phyloP scores from a whole-genome alignment of 1,139 yeast genomes.

The Saccharomyces hybrid region DNA sequence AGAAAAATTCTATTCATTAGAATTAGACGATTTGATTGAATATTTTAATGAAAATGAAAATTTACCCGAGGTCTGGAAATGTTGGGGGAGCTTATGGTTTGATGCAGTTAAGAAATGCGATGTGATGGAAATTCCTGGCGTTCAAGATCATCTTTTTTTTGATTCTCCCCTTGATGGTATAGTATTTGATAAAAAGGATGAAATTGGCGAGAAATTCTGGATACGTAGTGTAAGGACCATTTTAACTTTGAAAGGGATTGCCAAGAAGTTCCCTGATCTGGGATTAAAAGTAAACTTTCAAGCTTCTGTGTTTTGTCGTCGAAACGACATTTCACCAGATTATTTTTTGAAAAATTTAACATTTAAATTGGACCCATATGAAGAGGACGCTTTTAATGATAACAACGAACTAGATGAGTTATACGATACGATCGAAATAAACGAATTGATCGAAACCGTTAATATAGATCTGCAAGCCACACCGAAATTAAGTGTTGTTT shows the following conservation, averaged over 20 bases:
- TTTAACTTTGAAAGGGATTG: slow-evolving; percentile 25
- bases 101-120: slow-evolving; percentile 41
- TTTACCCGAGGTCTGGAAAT: slow-evolving; percentile 70
- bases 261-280: slow-evolving; percentile 17
- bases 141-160: slow-evolving; percentile 45
- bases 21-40: slow-evolving; percentile 32
- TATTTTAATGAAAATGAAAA: slow-evolving; percentile 50
- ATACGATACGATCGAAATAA: slow-evolving; percentile 7
- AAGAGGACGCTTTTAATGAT: neutral
- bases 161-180: slow-evolving; percentile 65
- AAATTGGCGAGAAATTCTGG: slow-evolving; percentile 31
- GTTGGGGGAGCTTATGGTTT: slow-evolving; percentile 81
- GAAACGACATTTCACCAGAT: slow-evolving; percentile 9
- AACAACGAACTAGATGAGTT: neutral
- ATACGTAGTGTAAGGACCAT: slow-evolving; percentile 27
- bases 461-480: slow-evolving; percentile 16
- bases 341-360: slow-evolving; percentile 17
- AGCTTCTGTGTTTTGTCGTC: slow-evolving; percentile 14
- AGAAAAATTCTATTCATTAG: slow-evolving; percentile 15
- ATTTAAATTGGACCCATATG: slow-evolving; percentile 15
- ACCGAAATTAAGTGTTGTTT: slow-evolving; percentile 23
- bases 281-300: slow-evolving; percentile 17
- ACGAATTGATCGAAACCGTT: slow-evolving; percentile 18
- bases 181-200: slow-evolving; percentile 36
- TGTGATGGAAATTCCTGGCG: slow-evolving; percentile 51